Percentiles rank a stretch among this genome's conserved stretches.
Evolutionary conservation across 441 rosid species (phyloP).

Genomic region (Adansonia madagascariensis): DNA sequence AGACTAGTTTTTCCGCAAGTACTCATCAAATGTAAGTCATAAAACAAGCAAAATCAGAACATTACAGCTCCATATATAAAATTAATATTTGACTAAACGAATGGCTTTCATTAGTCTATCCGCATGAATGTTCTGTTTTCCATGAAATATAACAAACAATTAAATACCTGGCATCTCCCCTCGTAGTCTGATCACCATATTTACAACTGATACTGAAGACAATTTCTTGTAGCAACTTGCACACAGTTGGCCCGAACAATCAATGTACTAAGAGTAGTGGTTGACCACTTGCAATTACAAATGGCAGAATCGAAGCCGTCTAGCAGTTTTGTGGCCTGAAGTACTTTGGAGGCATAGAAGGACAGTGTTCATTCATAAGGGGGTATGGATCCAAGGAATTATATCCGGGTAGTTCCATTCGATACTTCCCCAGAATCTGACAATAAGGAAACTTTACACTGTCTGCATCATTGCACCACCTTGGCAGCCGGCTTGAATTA

Average conservation of each 20-base stretch:
- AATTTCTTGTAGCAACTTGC: slow-evolving; percentile 14
- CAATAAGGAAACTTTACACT: slow-evolving; percentile 80
- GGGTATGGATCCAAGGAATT: slow-evolving; percentile 85
- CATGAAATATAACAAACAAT: not conserved
- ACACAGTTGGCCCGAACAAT: not conserved
- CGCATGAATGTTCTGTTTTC: not conserved
- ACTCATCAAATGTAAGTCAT: not conserved
- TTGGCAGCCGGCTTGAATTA: slow-evolving; percentile 75
- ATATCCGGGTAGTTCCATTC: slow-evolving; percentile 92
- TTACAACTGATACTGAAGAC: slow-evolving; percentile 20
- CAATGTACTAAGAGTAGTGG: not conserved
- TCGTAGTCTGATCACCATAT: slow-evolving; percentile 25
- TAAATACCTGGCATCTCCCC: slow-evolving; percentile 4
- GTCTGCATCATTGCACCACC: slow-evolving; percentile 94
- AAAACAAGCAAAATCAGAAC: not conserved
- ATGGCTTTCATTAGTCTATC: not conserved
- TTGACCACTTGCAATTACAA: not conserved
- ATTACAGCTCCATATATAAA: slow-evolving; percentile 1
- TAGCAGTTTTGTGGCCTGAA: slow-evolving; percentile 65
- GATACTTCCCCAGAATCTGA: slow-evolving; percentile 86
- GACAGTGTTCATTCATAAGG: slow-evolving; percentile 92
- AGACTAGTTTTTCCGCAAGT: not conserved
- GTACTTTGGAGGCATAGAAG: slow-evolving; percentile 91
- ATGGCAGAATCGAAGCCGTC: slow-evolving; percentile 21
- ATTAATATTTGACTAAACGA: not conserved